Conservation (phyloP, 768 basidiomycete species). For the Lyophyllum semitale region DNA sequence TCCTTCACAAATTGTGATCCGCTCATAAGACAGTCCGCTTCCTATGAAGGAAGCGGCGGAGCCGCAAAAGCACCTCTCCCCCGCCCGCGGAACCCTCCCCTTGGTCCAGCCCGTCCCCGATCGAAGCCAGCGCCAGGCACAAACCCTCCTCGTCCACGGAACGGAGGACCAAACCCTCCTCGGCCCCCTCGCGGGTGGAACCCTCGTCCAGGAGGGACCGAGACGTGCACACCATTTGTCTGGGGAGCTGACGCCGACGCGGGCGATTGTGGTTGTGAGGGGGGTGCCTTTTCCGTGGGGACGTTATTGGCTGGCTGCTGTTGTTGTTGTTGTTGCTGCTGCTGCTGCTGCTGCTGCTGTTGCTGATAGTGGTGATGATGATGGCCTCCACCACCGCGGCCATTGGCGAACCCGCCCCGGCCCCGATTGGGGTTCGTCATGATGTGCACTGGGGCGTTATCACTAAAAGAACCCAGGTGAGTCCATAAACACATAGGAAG, state of each 20-base stretch:
- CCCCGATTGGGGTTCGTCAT: slow-evolving; percentile 77
- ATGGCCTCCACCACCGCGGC: slow-evolving; percentile 35
- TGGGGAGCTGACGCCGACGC: slow-evolving; percentile 10
- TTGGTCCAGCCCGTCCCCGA: slow-evolving; percentile 32
- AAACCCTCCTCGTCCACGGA: slow-evolving; percentile 31
- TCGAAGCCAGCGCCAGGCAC: slow-evolving; percentile 25
- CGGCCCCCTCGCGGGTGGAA: slow-evolving; percentile 28
- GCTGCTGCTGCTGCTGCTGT: too few relatives aligned
- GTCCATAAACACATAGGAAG: not conserved
- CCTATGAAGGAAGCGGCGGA: slow-evolving; percentile 31
- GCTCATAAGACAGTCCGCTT: not conserved
- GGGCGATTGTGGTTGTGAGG: slow-evolving; percentile 9
- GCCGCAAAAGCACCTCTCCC: slow-evolving; percentile 33
- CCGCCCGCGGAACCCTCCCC: slow-evolving; percentile 39
- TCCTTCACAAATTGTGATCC: not conserved
- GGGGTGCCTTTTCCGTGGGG: slow-evolving; percentile 2
- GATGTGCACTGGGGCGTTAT: slow-evolving; percentile 55
- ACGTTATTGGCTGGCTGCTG: slow-evolving; percentile 15
- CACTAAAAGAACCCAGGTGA: slow-evolving; percentile 9
- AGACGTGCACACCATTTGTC: slow-evolving; percentile 16
- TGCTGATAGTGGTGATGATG: too few relatives aligned
- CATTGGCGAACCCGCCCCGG: slow-evolving; percentile 34
- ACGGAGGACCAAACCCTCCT: slow-evolving; percentile 30
- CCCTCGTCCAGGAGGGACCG: slow-evolving; percentile 21
- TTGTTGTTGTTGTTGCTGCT: too few relatives aligned